phyloP scores from a whole-genome alignment of 129 eudicot species.

The Pseudognaphalium luteoalbum region DNA sequence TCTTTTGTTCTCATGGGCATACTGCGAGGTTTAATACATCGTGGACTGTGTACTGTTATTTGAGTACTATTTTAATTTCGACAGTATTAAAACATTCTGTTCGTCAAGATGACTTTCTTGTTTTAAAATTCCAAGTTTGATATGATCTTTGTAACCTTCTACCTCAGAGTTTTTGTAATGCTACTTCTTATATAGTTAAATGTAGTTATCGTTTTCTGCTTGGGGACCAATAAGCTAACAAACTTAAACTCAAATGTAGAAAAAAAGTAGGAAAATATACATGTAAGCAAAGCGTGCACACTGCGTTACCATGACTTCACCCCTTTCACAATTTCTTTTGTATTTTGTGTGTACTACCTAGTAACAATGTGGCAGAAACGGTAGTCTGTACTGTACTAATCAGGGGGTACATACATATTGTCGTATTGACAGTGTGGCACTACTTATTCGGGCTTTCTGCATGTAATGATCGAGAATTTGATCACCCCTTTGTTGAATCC shows the following conservation, averaged over 20 bases:
- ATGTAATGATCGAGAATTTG: slow-evolving; percentile 77
- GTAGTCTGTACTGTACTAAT: not conserved
- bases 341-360: not conserved
- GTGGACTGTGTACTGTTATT: not conserved
- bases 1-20: not conserved
- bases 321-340: not conserved
- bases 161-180: not conserved
- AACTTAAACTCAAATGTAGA: not conserved
- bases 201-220: not conserved
- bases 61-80: not conserved
- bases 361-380: slow-evolving; percentile 26
- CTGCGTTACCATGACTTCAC: not conserved
- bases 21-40: not conserved
- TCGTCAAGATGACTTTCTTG: not conserved
- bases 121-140: not conserved
- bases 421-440: not conserved
- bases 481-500: slow-evolving; percentile 78
- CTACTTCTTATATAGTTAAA: not conserved
- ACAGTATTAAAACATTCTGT: not conserved
- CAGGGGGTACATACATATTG: slow-evolving; percentile 1
- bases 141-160: not conserved
- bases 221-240: not conserved
- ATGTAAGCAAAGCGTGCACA: not conserved
- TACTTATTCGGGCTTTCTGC: slow-evolving; percentile 45
- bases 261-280: not conserved